These are phyloP conservation scores for Aurifilum marmelostoma DNA, from an alignment of 2,329 filamentous ascomycete genomes.

Conservation along the genomic window DNA sequence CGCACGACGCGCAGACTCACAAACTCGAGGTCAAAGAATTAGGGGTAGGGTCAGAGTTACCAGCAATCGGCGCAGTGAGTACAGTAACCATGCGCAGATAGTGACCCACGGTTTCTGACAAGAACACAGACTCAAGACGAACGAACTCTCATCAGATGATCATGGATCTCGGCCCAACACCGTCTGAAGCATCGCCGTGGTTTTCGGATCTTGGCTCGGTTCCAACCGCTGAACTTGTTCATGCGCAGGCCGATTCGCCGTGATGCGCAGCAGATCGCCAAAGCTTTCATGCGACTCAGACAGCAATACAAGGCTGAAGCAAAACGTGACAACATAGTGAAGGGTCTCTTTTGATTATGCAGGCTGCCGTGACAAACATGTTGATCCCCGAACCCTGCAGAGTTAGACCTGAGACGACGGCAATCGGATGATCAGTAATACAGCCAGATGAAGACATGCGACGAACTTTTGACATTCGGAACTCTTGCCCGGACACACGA, in stretches of 20 bases:
- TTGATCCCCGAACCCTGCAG: conserved; percentile 2
- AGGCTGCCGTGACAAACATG: not conserved
- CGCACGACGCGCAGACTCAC: not conserved
- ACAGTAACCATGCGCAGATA: not conserved
- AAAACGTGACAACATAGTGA: not conserved
- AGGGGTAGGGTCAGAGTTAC: not conserved
- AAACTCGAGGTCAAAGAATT: not conserved
- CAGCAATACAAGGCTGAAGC: not conserved
- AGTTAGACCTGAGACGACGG: not conserved
- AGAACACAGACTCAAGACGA: not conserved
- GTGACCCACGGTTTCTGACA: not conserved
- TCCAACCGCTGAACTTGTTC: not conserved
- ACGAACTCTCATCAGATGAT: not conserved
- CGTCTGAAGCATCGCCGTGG: not conserved
- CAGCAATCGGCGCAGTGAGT: not conserved
- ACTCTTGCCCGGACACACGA: not conserved
- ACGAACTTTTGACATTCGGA: conserved; percentile 1
- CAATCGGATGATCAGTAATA: conserved; percentile 4
- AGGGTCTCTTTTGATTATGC: not conserved
- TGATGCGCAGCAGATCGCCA: not conserved
- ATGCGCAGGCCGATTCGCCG: not conserved
- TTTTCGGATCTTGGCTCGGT: not conserved
- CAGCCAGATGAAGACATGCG: not conserved
- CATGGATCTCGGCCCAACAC: not conserved
- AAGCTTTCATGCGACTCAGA: conserved; percentile 3